phyloP scores from a whole-genome alignment of 1,284 basidiomycete species.

The Ganoderma boninense region DNA sequence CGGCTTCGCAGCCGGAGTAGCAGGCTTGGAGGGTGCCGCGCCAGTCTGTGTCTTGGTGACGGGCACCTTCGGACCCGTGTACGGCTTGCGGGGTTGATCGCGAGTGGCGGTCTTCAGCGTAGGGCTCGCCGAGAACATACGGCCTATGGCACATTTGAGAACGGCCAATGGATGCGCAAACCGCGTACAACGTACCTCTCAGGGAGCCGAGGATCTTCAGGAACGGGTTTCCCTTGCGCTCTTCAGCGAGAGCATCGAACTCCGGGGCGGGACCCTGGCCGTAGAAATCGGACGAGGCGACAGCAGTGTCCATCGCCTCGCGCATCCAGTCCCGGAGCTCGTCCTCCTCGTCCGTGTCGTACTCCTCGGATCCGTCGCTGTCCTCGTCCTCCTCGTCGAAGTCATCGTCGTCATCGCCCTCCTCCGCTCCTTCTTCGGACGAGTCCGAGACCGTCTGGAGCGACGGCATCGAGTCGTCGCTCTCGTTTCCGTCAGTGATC shows the following conservation, averaged over 20 bases:
- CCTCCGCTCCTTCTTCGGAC: slow-evolving; percentile 45
- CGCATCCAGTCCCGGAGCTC: slow-evolving; percentile 63
- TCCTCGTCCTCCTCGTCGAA: slow-evolving; percentile 46
- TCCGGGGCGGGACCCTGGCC: slow-evolving; percentile 51
- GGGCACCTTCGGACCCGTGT: slow-evolving; percentile 12
- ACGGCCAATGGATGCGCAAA: too few relatives aligned
- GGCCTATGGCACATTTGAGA: neutral
- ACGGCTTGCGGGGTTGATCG: slow-evolving; percentile 38
- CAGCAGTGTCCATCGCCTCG: slow-evolving; percentile 75
- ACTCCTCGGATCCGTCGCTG: slow-evolving; percentile 53
- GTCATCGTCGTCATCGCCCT: slow-evolving; percentile 44
- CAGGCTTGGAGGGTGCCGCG: slow-evolving; percentile 15
- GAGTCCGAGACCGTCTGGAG: slow-evolving; percentile 70
- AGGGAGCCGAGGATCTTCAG: slow-evolving; percentile 74
- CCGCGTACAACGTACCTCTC: slow-evolving; percentile 57
- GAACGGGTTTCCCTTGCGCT: slow-evolving; percentile 75
- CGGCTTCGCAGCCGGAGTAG: neutral
- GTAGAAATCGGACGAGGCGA: slow-evolving; percentile 64
- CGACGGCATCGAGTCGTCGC: slow-evolving; percentile 66
- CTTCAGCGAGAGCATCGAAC: slow-evolving; percentile 54
- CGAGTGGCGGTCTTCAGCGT: slow-evolving; percentile 56
- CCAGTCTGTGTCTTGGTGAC: neutral
- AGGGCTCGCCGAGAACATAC: slow-evolving; percentile 68
- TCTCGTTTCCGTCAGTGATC: slow-evolving; percentile 55
- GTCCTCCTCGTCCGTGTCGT: slow-evolving; percentile 76